Evolutionary conservation across 352 stramenopile genomes (phyloP).

Genomic region (Pythium rhizo-oryzae): DNA sequence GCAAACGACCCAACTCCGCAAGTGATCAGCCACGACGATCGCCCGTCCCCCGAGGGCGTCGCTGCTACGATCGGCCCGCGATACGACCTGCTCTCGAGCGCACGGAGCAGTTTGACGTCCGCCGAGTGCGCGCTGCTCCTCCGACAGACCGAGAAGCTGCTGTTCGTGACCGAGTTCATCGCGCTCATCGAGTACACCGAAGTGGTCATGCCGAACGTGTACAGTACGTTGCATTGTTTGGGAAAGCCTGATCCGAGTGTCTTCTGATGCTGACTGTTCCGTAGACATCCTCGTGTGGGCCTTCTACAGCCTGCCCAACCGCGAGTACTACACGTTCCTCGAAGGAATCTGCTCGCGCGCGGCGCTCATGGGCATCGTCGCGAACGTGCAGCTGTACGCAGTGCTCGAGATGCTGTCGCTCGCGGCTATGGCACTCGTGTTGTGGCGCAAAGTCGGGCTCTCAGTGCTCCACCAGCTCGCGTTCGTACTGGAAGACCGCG

Average conservation of each 20-base stretch:
- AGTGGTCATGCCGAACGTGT: slow-evolving; percentile 34
- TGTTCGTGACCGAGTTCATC: slow-evolving; percentile 42
- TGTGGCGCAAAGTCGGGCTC: slow-evolving; percentile 18
- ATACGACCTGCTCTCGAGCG: too few relatives aligned
- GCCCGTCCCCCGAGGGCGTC: too few relatives aligned
- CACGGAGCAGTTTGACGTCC: not conserved
- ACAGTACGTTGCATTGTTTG: slow-evolving; percentile 22
- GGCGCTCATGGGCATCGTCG: not conserved
- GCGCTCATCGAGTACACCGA: slow-evolving; percentile 46
- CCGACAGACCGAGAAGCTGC: slow-evolving; percentile 20
- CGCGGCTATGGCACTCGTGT: not conserved
- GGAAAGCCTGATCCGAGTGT: too few relatives aligned
- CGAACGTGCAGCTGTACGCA: slow-evolving; percentile 22
- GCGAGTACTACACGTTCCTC: slow-evolving; percentile 36
- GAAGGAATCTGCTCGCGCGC: slow-evolving; percentile 14
- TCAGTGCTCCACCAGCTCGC: slow-evolving; percentile 25
- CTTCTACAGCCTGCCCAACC: slow-evolving; percentile 30
- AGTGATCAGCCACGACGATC: not conserved
- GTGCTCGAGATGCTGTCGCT: slow-evolving; percentile 17
- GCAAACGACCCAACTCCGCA: not conserved
- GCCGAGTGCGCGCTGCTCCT: slow-evolving; percentile 9
- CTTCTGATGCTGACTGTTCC: too few relatives aligned
- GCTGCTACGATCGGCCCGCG: too few relatives aligned
- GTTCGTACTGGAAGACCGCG: slow-evolving; percentile 23
- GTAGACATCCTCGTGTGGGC: slow-evolving; percentile 25